Evolutionary conservation across 768 basidiomycete genomes (phyloP), one percentile per base, ranked within the genome.

Genomic region (Calocybe gangraenosa): DNA sequence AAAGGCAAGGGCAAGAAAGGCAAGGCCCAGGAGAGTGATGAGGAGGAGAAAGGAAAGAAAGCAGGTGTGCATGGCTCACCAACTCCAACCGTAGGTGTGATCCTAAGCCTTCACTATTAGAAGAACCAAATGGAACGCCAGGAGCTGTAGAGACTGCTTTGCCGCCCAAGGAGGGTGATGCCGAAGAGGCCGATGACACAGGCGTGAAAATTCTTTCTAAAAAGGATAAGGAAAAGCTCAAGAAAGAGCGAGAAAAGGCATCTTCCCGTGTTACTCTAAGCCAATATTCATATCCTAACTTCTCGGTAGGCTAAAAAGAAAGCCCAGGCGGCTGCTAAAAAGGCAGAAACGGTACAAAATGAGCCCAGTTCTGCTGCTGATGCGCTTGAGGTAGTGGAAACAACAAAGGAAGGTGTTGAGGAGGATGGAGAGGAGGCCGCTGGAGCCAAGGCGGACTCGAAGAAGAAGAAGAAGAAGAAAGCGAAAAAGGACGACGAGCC

Each of bases 231-330:
- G 94, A 97, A 63, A 84, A 84, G 62, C 71, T 95, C 49, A 97
- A 98, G 79, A 98, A 97, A 69, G 94, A 97, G 67, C 81, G 82
- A 41, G 93, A 96, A 71, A 96, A 96, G 85, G 92, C 85, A 32
- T 38, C 58, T 35, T 44, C 32, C 32, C 28, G 17, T 32, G 32
- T 33, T 31, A n/a, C 43, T 44, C 32, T 37, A 6, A 6, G n/a
- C 45, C 38, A n/a, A n/a, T 40, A 22, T 49, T 30, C 7, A 39
- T 43, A 36, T 39, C 15, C 37, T 18, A 49, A 46, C 52, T 58
- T 14, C 22, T 7, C 7, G 13, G 10, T 21, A 94, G 91, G 91
- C 89, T 0, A 93, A 91, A 74, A 94, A 94, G 74, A 96, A 95
- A 64, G 91, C 88, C 5, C 90, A 94, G 65, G 86, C 86, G 3